Conservation (phyloP, 1,284 basidiomycete species). For the Microbotryomycetes sp. region DNA sequence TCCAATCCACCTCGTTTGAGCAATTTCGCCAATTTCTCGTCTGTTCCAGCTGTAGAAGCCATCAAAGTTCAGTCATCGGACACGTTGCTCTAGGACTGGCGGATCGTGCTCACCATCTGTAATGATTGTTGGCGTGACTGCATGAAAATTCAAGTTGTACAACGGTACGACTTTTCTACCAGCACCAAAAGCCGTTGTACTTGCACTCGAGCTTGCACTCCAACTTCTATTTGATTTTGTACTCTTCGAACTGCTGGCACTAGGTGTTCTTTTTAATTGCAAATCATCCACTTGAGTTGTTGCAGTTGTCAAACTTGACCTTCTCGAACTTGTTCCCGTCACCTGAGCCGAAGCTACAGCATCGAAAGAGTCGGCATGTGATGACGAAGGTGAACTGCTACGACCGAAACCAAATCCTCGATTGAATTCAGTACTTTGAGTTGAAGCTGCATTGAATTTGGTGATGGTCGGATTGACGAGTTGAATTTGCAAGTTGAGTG, state of each 20-base stretch:
- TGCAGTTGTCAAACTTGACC: no score
- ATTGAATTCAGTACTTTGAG: conserved; percentile 2
- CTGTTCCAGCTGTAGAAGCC: conserved; percentile 58
- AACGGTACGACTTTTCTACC: conserved; percentile 79
- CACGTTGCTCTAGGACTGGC: background rate
- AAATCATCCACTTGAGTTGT: conserved; percentile 10
- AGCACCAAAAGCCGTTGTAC: conserved; percentile 39
- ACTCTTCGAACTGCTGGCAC: background rate
- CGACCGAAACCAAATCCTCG: background rate
- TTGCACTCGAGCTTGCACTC: conserved; percentile 21
- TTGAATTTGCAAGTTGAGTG: conserved; percentile 88
- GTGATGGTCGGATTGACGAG: conserved; percentile 52
- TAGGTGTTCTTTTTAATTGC: conserved; percentile 1
- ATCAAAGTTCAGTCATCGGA: background rate
- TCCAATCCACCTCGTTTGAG: conserved; percentile 62
- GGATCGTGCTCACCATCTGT: conserved; percentile 54
- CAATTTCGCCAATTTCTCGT: conserved; percentile 88
- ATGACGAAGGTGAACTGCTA: background rate
- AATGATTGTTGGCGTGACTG: conserved; percentile 83
- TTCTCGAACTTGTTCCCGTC: background rate
- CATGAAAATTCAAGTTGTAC: conserved; percentile 89
- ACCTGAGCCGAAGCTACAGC: conserved; percentile 32
- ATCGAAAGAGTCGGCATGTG: conserved; percentile 6
- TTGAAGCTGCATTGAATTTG: background rate
- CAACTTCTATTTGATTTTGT: conserved; percentile 11